A percentile compares a stretch with the other conserved stretches of the same genome.
These are phyloP conservation scores for Platanus orientalis DNA, from an alignment of 164 flowering plant genomes.

Conservation along the genomic window DNA sequence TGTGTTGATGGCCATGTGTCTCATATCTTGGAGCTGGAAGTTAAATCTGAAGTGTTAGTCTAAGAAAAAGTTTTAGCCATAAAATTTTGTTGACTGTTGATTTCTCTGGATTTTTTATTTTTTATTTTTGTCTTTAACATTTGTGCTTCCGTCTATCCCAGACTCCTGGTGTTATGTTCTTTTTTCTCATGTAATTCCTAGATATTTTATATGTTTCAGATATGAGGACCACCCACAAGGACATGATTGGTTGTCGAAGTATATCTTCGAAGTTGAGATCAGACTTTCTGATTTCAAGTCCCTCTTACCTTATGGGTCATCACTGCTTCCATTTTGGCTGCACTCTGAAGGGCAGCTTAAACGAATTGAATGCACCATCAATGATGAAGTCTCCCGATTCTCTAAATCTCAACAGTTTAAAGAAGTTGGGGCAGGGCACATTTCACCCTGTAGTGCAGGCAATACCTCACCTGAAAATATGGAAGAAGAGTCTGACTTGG, in stretches of 20 bases:
- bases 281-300: slow-evolving; percentile 75
- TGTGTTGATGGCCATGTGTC: too few relatives aligned
- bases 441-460: slow-evolving; percentile 12
- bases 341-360: slow-evolving; percentile 66
- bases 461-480: slow-evolving; percentile 14
- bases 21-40: too few relatives aligned
- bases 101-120: background rate
- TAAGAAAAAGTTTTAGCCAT: too few relatives aligned
- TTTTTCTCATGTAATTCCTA: slow-evolving; percentile 3
- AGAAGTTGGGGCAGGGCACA: slow-evolving; percentile 18
- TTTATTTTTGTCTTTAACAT: too few relatives aligned
- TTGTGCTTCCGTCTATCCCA: background rate
- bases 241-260: slow-evolving; percentile 39
- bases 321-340: slow-evolving; percentile 81
- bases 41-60: too few relatives aligned
- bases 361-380: slow-evolving; percentile 40
- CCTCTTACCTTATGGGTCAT: slow-evolving; percentile 51
- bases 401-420: slow-evolving; percentile 20
- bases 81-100: too few relatives aligned
- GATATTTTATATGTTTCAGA: slow-evolving; percentile 31
- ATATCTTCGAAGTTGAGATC: slow-evolving; percentile 56
- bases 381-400: slow-evolving; percentile 32
- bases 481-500: slow-evolving; percentile 21
- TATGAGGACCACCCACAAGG: slow-evolving; percentile 23
- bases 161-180: background rate